These are phyloP conservation scores for Globisporangium cystogenes DNA, from an alignment of 352 stramenopile genomes.

Conservation along the genomic window DNA sequence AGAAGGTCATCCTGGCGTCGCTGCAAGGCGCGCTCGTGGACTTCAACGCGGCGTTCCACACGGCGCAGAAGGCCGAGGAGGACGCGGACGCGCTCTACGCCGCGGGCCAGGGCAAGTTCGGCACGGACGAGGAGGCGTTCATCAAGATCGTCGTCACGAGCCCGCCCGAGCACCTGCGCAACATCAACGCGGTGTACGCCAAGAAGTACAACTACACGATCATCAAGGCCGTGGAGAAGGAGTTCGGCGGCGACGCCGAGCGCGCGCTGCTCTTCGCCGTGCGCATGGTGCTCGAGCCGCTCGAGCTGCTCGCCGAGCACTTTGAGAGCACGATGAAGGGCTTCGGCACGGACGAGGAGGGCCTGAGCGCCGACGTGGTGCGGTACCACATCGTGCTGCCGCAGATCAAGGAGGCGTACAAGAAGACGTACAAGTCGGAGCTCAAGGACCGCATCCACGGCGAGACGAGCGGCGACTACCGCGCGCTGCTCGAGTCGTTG, in stretches of 20 bases:
- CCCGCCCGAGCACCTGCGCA: slow-evolving; percentile 52
- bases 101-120: slow-evolving; percentile 60
- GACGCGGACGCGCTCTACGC: slow-evolving; percentile 69
- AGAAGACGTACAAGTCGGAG: slow-evolving; percentile 72
- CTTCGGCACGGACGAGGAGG: slow-evolving; percentile 51
- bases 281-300: slow-evolving; percentile 48
- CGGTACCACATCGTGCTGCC: slow-evolving; percentile 74
- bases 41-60: slow-evolving; percentile 65
- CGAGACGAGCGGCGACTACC: slow-evolving; percentile 73
- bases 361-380: slow-evolving; percentile 34
- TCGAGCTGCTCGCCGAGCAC: slow-evolving; percentile 50
- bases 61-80: slow-evolving; percentile 51
- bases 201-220: slow-evolving; percentile 81
- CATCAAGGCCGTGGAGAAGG: slow-evolving; percentile 67
- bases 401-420: slow-evolving; percentile 72
- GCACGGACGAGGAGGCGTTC: slow-evolving; percentile 72
- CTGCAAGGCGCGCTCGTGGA: slow-evolving; percentile 39
- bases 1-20: slow-evolving; percentile 67
- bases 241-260: slow-evolving; percentile 78
- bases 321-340: slow-evolving; percentile 76
- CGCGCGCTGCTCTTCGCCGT: slow-evolving; percentile 56
- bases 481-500: slow-evolving; percentile 56
- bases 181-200: slow-evolving; percentile 67
- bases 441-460: slow-evolving; percentile 78
- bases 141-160: slow-evolving; percentile 51